phyloP scores from a whole-genome alignment of 371 early-diverging fungal genomes.

The Rhizopus arrhizus region DNA sequence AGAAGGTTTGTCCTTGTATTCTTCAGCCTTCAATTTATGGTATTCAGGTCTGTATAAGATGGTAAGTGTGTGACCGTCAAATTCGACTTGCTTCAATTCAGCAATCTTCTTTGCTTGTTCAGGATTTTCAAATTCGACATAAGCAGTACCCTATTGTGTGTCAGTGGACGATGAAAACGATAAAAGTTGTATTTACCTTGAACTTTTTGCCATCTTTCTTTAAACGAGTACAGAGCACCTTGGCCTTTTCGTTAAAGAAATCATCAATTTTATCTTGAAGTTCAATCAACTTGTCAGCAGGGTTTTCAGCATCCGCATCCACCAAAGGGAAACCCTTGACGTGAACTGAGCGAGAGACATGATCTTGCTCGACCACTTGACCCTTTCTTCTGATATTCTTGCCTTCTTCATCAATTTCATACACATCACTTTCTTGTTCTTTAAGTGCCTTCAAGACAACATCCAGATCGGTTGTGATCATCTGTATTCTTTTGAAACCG shows the following conservation, averaged over 20 bases:
- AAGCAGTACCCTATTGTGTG: slow-evolving; percentile 53
- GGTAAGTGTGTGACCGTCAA: slow-evolving; percentile 57
- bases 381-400: slow-evolving; percentile 66
- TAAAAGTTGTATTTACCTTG: slow-evolving; percentile 20
- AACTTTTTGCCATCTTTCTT: slow-evolving; percentile 60
- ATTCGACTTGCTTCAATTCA: slow-evolving; percentile 42
- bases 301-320: slow-evolving; percentile 33
- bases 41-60: slow-evolving; percentile 36
- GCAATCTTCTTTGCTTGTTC: slow-evolving; percentile 60
- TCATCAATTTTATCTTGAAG: slow-evolving; percentile 65
- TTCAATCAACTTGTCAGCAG: slow-evolving; percentile 42
- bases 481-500: slow-evolving; percentile 72
- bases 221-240: slow-evolving; percentile 63
- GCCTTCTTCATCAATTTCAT: slow-evolving; percentile 64
- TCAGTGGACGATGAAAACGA: background rate
- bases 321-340: slow-evolving; percentile 64
- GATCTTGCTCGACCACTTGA: slow-evolving; percentile 45
- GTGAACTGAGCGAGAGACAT: slow-evolving; percentile 59
- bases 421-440: slow-evolving; percentile 47
- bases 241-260: slow-evolving; percentile 52
- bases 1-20: slow-evolving; percentile 29
- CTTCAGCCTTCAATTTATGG: slow-evolving; percentile 23
- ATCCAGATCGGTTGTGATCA: slow-evolving; percentile 54
- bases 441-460: slow-evolving; percentile 61
- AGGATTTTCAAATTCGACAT: slow-evolving; percentile 61